Percentiles rank a stretch among this genome's conserved stretches.
Conservation (phyloP, 345 rosid species). For the Boechera retrofracta region DNA sequence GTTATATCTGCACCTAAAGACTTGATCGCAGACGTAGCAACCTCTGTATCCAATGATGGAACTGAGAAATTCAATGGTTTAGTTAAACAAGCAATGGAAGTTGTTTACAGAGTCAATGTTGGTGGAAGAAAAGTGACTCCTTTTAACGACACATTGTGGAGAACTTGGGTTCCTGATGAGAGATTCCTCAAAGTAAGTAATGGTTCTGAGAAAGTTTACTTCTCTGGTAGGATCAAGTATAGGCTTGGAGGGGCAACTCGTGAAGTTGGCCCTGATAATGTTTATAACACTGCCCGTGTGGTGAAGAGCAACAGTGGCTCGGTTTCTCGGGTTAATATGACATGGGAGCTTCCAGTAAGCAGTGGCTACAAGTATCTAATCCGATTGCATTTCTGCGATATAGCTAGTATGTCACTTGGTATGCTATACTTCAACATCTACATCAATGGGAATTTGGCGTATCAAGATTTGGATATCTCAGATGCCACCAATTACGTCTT, state of each 20-base stretch:
- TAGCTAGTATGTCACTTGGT: slow-evolving; percentile 71
- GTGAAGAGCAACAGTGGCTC: slow-evolving; percentile 57
- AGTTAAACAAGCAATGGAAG: slow-evolving; percentile 62
- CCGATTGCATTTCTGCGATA: slow-evolving; percentile 86
- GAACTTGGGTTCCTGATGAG: slow-evolving; percentile 82
- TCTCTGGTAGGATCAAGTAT: slow-evolving; percentile 66
- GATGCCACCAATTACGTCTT: slow-evolving; percentile 41
- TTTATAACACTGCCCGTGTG: slow-evolving; percentile 69
- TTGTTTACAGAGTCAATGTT: slow-evolving; percentile 62
- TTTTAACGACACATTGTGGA: slow-evolving; percentile 81
- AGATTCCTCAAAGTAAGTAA: slow-evolving; percentile 52
- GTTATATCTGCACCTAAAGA: slow-evolving; percentile 85
- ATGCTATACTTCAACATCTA: slow-evolving; percentile 70
- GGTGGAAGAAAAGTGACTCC: slow-evolving; percentile 86
- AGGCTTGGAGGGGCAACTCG: slow-evolving; percentile 70
- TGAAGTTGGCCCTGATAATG: slow-evolving; percentile 81
- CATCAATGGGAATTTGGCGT: slow-evolving; percentile 64
- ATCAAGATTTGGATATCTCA: slow-evolving; percentile 63
- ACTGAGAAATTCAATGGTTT: slow-evolving; percentile 54
- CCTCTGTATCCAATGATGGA: slow-evolving; percentile 48
- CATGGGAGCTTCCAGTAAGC: slow-evolving; percentile 71
- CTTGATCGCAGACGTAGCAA: slow-evolving; percentile 63
- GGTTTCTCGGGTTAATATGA: slow-evolving; percentile 59
- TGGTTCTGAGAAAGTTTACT: slow-evolving; percentile 52
- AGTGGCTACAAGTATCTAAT: slow-evolving; percentile 66